Evolutionary conservation across 2,329 filamentous ascomycete genomes (phyloP).

Genomic region (Venturia aucupariae): DNA sequence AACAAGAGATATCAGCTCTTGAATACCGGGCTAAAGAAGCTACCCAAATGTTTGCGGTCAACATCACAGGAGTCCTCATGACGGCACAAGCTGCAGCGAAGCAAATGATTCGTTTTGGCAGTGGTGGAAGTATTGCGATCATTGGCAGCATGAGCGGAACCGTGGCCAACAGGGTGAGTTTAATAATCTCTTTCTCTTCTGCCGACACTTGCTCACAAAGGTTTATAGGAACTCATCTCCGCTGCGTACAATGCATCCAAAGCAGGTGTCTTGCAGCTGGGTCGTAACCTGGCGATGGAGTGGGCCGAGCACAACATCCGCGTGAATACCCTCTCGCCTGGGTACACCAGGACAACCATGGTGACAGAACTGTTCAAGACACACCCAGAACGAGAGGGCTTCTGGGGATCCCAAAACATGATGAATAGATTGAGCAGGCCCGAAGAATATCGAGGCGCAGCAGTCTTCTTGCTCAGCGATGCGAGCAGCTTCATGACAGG

Average conservation of each 20-base stretch:
- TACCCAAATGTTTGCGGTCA: constrained; percentile 38
- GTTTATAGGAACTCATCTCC: not conserved
- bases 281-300: constrained; percentile 33
- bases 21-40: constrained; percentile 31
- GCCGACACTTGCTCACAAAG: not conserved
- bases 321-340: constrained; percentile 53
- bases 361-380: constrained; percentile 30
- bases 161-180: constrained; percentile 37
- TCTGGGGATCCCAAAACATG: constrained; percentile 26
- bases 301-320: constrained; percentile 38
- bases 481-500: constrained; percentile 13
- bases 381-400: constrained; percentile 20
- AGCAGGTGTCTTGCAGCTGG: constrained; percentile 36
- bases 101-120: constrained; percentile 38
- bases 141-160: constrained; percentile 44
- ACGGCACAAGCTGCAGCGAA: constrained; percentile 38
- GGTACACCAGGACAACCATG: constrained; percentile 38
- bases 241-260: constrained; percentile 27
- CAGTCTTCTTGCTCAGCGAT: constrained; percentile 28
- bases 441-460: constrained; percentile 30
- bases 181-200: not conserved
- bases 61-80: constrained; percentile 42
- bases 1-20: constrained; percentile 21
- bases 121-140: constrained; percentile 38
- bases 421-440: constrained; percentile 28